These are phyloP conservation scores for Dendryphion nanum DNA, from an alignment of 2,329 filamentous ascomycete genomes.

Conservation along the genomic window DNA sequence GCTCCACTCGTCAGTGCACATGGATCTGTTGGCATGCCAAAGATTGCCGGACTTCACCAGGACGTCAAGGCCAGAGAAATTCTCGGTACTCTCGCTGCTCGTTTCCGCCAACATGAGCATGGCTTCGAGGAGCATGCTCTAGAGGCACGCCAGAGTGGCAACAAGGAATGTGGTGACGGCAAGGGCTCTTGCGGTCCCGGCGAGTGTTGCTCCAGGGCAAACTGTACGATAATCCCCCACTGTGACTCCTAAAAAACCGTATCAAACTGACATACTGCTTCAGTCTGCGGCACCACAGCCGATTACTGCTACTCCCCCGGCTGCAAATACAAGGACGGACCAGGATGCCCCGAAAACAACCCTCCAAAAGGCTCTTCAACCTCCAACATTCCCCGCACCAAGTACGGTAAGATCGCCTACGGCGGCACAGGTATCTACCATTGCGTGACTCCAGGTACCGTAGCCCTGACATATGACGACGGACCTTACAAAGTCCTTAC, in stretches of 20 bases:
- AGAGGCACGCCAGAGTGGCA: slow-evolving; percentile 15
- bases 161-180: slow-evolving; percentile 31
- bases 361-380: slow-evolving; percentile 57
- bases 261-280: slow-evolving; percentile 12
- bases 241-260: not conserved
- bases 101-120: slow-evolving; percentile 16
- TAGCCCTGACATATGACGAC: slow-evolving; percentile 68
- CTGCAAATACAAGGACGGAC: slow-evolving; percentile 61
- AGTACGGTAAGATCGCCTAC: slow-evolving; percentile 55
- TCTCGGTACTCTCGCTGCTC: slow-evolving; percentile 26
- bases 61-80: slow-evolving; percentile 35
- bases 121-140: slow-evolving; percentile 14
- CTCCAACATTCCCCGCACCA: slow-evolving; percentile 50
- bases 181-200: slow-evolving; percentile 31
- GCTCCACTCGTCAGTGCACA: slow-evolving; percentile 32
- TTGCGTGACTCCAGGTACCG: slow-evolving; percentile 53
- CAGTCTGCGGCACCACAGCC: slow-evolving; percentile 52
- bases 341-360: slow-evolving; percentile 60
- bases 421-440: slow-evolving; percentile 58
- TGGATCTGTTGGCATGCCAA: slow-evolving; percentile 24
- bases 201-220: slow-evolving; percentile 33
- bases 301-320: slow-evolving; percentile 62
- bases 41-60: slow-evolving; percentile 33
- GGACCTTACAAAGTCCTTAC: slow-evolving; percentile 62
- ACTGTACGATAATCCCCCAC: slow-evolving; percentile 19